Evolutionary conservation across 164 flowering plant genomes (phyloP).

Genomic region (Buxus sempervirens): DNA sequence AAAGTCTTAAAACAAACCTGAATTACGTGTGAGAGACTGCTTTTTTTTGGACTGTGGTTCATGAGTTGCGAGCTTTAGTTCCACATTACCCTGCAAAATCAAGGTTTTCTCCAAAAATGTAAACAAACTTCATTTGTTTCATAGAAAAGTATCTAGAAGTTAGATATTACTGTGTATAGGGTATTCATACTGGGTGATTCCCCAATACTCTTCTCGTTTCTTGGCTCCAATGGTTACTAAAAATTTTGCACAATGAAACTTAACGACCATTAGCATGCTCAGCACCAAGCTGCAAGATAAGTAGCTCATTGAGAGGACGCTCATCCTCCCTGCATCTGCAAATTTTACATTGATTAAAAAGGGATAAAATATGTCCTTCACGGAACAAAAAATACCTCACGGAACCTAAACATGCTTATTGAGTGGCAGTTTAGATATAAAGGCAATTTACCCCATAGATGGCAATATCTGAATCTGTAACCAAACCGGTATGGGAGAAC

Average conservation of each 20-base stretch:
- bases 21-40: constrained; percentile 21
- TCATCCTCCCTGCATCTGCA: constrained; percentile 95
- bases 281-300: constrained; percentile 66
- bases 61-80: constrained; percentile 13
- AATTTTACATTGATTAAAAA: too few relatives aligned
- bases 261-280: constrained; percentile 57
- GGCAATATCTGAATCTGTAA: constrained; percentile 55
- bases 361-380: too few relatives aligned
- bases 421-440: neutral
- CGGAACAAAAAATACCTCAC: too few relatives aligned
- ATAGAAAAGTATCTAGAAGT: neutral
- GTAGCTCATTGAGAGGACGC: constrained; percentile 76
- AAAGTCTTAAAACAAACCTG: constrained; percentile 32
- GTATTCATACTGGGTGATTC: constrained; percentile 34
- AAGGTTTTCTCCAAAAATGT: constrained; percentile 23
- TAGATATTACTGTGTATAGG: neutral
- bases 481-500: constrained; percentile 84
- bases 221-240: constrained; percentile 52
- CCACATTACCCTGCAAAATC: constrained; percentile 21
- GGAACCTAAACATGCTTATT: neutral
- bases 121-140: neutral
- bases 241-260: constrained; percentile 55
- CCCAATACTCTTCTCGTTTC: constrained; percentile 48
- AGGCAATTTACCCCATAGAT: constrained; percentile 77
- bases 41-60: constrained; percentile 28